Percentiles rank a stretch among this genome's conserved stretches.
Conservation (phyloP, 768 basidiomycete genomes). For the Suillus ampliporus region DNA sequence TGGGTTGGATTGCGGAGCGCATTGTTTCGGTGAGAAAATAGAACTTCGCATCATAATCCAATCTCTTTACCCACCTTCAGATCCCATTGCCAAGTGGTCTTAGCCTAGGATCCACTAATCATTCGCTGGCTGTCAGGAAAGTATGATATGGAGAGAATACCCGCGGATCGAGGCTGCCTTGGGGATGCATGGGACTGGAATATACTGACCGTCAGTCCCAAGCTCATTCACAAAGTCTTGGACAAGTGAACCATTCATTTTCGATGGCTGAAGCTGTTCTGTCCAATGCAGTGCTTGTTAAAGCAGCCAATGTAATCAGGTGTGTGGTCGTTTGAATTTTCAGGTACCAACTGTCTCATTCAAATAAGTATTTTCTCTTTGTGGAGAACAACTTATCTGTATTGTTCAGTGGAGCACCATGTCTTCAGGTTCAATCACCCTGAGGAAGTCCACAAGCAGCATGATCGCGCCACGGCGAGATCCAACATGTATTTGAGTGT, state of each 20-base stretch:
- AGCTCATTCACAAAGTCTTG: conserved; percentile 82
- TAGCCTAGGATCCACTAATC: no score
- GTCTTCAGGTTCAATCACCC: conserved; percentile 98
- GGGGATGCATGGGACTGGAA: no score
- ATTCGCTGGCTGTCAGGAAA: no score
- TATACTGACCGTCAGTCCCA: no score
- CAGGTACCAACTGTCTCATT: conserved; percentile 11
- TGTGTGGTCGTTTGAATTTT: conserved; percentile 32
- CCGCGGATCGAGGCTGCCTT: no score
- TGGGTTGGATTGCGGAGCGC: conserved; percentile 49
- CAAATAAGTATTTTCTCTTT: no score
- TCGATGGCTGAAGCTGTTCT: conserved; percentile 92
- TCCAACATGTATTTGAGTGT: conserved; percentile 71
- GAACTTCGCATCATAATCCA: background rate
- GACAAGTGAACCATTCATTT: conserved; percentile 86
- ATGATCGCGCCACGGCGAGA: conserved; percentile 79
- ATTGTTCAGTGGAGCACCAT: conserved; percentile 81
- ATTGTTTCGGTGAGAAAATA: conserved; percentile 47
- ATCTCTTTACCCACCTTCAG: no score
- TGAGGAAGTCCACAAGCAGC: conserved; percentile 90
- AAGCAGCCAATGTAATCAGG: conserved; percentile 96
- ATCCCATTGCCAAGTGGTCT: no score
- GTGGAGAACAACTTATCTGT: conserved; percentile 12
- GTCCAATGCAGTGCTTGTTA: conserved; percentile 82
- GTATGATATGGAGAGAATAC: no score